Conservation (phyloP, 805 yeast species). For the Sugiyamaella valdiviana region DNA sequence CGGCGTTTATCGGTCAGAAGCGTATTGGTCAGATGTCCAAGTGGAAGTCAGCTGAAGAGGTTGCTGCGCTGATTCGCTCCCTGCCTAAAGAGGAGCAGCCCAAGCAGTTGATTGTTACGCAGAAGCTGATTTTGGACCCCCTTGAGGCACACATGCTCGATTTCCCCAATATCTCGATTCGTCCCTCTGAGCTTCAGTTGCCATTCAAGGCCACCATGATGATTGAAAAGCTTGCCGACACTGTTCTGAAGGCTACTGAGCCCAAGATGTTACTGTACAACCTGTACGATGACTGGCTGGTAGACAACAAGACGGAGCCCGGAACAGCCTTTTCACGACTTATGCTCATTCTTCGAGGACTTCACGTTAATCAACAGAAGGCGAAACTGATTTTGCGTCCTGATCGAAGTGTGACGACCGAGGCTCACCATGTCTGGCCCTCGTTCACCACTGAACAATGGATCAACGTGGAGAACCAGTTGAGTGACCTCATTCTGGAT, state of each 20-base stretch:
- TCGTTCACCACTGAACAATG: constrained; percentile 81
- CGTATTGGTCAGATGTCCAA: constrained; percentile 88
- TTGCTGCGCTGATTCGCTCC: constrained; percentile 82
- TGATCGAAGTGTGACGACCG: constrained; percentile 60
- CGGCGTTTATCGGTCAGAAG: constrained; percentile 96
- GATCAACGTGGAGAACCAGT: constrained; percentile 79
- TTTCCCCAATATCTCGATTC: constrained; percentile 83
- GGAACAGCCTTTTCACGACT: constrained; percentile 92
- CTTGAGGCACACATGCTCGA: constrained; percentile 95
- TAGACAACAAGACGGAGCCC: constrained; percentile 49
- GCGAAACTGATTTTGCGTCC: constrained; percentile 72
- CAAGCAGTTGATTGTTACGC: constrained; percentile 78
- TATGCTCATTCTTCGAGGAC: constrained; percentile 72
- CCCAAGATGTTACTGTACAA: constrained; percentile 90
- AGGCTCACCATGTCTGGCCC: constrained; percentile 91
- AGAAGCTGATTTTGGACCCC: constrained; percentile 91
- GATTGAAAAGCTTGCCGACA: constrained; percentile 69
- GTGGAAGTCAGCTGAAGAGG: constrained; percentile 98
- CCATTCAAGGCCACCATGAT: constrained; percentile 86
- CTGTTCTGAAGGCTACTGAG: constrained; percentile 80
- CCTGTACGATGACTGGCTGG: constrained; percentile 90
- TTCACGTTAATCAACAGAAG: constrained; percentile 69
- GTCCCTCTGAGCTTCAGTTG: constrained; percentile 81
- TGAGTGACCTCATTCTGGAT: constrained; percentile 78
- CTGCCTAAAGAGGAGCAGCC: constrained; percentile 94